Evolutionary conservation across 768 basidiomycete species (phyloP), one percentile per base, ranked within the genome.

Genomic region (Panaeolus papilionaceus): DNA sequence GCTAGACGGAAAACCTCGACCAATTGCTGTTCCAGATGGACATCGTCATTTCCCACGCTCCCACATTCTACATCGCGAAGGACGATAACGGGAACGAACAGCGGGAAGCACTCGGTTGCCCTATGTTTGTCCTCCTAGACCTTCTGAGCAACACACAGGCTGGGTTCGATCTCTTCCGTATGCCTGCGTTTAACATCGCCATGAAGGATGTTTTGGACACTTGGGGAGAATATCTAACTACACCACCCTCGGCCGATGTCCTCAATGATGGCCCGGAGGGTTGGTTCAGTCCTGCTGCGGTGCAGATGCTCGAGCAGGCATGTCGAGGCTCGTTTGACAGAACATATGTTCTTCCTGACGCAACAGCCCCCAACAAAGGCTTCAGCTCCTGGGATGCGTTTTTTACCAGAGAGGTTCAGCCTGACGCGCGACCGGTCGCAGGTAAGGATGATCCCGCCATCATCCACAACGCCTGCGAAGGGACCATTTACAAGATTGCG

Each of bases 401-500:
- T 79, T 91, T 91, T 74, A 83, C 77, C n/a, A 73, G 88, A 0
- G 66, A 69, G 4, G 81, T 86, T 73, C 75, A 78, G n/a, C 72
- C 74, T 0, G 77, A 72, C 2, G 72, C 80, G 9, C 85, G 88
- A 38, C 82, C 85, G 5, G 70, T 85, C 38, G 65, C 44, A 10
- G 72, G 75, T 0, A 70, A 75, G 18, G 66, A 76, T 51, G 42
- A 75, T 37, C 49, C 49, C 28, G 61, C 64, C 18, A 68, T 87
- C 68, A 77, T 90, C 71, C 81, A 77, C 67, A 83, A 79, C 68
- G 77, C 84, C 11, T 90, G 88, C 79, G 89, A 91, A 72, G 86
- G 85, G 14, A 80, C 75, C n/a, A 73, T 86, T 3, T 83, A 85
- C 73, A 77, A 80, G 42, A 78, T 86, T 49, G 75, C 74, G 3